These are phyloP conservation scores for Xylaria sp. DNA, from an alignment of 2,329 filamentous ascomycete species.

Conservation along the genomic window DNA sequence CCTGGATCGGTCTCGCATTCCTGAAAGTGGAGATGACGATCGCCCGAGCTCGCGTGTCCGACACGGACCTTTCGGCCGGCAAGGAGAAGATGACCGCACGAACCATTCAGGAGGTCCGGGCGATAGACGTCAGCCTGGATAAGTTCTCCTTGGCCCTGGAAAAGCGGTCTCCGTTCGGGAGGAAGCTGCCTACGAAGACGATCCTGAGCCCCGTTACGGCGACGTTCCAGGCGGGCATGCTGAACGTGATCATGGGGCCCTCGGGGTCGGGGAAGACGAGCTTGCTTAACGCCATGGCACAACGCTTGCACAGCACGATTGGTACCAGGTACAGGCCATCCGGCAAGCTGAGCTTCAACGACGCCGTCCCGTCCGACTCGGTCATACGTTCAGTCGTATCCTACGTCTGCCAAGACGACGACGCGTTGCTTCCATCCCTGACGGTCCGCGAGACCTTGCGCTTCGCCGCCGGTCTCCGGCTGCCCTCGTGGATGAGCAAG, in stretches of 20 bases:
- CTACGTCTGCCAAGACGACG: constrained; percentile 79
- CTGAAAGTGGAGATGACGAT: constrained; percentile 71
- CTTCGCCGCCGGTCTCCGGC: constrained; percentile 70
- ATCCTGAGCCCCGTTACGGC: constrained; percentile 70
- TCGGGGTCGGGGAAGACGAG: constrained; percentile 79
- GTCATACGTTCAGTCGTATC: constrained; percentile 74
- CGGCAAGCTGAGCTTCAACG: constrained; percentile 71
- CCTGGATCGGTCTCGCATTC: constrained; percentile 65
- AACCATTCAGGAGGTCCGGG: constrained; percentile 55
- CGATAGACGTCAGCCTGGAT: constrained; percentile 67
- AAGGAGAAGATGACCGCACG: constrained; percentile 69
- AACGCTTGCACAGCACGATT: constrained; percentile 63
- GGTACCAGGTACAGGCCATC: constrained; percentile 63
- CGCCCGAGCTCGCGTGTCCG: constrained; percentile 60
- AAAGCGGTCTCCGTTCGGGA: constrained; percentile 58
- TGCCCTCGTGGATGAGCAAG: constrained; percentile 71
- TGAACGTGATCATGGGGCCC: constrained; percentile 82
- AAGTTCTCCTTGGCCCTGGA: constrained; percentile 66
- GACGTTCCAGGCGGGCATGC: constrained; percentile 66
- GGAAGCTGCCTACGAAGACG: constrained; percentile 54
- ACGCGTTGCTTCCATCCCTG: constrained; percentile 72
- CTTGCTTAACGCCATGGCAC: constrained; percentile 72
- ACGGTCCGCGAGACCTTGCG: constrained; percentile 75
- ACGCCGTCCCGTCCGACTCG: constrained; percentile 65
- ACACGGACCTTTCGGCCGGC: constrained; percentile 66